A percentile compares a stretch with the other conserved stretches of the same genome.
Conservation (phyloP, 2,329 filamentous ascomycete species). For the Nigrospora osmanthi region DNA sequence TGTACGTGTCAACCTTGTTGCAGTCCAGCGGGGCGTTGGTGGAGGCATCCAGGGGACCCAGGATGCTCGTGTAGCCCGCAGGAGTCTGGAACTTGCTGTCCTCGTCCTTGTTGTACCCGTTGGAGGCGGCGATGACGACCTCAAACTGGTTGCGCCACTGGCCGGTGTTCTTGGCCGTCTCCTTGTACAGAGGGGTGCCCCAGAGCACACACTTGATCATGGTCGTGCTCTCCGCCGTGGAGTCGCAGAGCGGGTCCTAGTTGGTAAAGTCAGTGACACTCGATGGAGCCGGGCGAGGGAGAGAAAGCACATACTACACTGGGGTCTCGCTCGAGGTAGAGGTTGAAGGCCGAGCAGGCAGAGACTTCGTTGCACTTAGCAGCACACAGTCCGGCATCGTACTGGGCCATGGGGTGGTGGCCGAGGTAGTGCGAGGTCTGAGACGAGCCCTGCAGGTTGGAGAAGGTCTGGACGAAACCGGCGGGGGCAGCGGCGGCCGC, state of each 20-base stretch:
- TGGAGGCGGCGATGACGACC: constrained; percentile 32
- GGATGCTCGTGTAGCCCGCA: constrained; percentile 3
- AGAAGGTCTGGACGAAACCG: constrained; percentile 24
- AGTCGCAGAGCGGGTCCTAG: no score
- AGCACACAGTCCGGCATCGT: constrained; percentile 14
- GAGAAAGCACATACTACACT: constrained; percentile 3
- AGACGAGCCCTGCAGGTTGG: constrained; percentile 18
- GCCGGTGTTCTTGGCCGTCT: constrained; percentile 14
- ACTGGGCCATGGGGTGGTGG: constrained; percentile 12
- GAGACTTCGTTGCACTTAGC: constrained; percentile 11
- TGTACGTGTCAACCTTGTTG: constrained; percentile 16
- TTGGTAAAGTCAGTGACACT: no score
- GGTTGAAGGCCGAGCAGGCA: constrained; percentile 18
- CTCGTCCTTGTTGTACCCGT: constrained; percentile 21
- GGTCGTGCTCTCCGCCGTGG: constrained; percentile 13
- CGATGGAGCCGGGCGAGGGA: no score
- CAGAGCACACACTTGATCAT: constrained; percentile 21
- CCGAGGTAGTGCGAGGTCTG: constrained; percentile 22
- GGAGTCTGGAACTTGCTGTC: constrained; percentile 1
- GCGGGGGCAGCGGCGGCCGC: constrained; percentile 15
- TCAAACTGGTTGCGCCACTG: constrained; percentile 14
- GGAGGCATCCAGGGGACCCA: constrained; percentile 8
- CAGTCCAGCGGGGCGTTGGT: constrained; percentile 19
- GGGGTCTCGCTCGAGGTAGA: constrained; percentile 20
- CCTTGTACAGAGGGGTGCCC: constrained; percentile 14